A percentile compares a stretch with the other conserved stretches of the same genome.
Evolutionary conservation across 352 stramenopile species (phyloP).

Genomic region (Blastocystis hominis): DNA sequence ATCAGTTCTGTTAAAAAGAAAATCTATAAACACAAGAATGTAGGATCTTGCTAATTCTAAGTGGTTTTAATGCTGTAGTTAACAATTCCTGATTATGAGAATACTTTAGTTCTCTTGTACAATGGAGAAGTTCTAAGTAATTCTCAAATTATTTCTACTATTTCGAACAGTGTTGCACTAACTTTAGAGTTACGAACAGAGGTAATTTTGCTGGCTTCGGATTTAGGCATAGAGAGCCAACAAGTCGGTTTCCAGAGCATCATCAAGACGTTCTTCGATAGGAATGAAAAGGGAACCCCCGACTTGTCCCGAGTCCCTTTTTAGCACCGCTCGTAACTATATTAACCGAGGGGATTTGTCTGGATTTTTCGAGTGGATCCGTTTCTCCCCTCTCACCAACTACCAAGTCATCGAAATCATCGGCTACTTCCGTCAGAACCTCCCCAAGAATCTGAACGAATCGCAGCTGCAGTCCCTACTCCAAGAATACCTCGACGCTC

Average conservation of each 20-base stretch:
- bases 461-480: background rate
- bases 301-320: background rate
- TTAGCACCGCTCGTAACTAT: background rate
- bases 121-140: background rate
- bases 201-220: background rate
- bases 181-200: background rate
- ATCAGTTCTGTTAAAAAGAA: constrained; percentile 17
- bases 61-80: background rate
- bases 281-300: background rate
- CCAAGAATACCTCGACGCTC: background rate
- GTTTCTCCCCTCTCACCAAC: background rate
- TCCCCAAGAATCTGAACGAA: background rate
- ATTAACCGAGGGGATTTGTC: background rate
- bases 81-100: background rate
- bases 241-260: too few species aligned
- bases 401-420: background rate
- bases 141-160: background rate
- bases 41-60: background rate
- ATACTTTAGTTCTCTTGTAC: background rate
- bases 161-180: background rate
- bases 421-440: background rate
- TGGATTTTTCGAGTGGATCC: background rate
- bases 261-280: background rate
- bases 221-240: background rate
- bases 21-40: background rate